A percentile compares a stretch with the other conserved stretches of the same genome.
phyloP scores from a whole-genome alignment of 192 early-diverging fungal genomes.

The Allomyces macrogynus region DNA sequence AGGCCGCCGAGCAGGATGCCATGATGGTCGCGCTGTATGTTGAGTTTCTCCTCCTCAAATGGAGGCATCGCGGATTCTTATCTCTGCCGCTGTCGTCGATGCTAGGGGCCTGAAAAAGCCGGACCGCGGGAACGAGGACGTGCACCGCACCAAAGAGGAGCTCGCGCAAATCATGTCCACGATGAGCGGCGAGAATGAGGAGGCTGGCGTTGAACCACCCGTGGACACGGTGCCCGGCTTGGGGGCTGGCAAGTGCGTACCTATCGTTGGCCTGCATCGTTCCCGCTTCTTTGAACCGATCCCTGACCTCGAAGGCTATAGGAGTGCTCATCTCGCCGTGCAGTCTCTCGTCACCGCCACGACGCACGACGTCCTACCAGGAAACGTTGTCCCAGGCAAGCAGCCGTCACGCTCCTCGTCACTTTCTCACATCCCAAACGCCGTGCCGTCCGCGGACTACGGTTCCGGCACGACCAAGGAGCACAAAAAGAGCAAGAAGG shows the following conservation, averaged over 20 bases:
- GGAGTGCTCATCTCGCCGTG: neutral
- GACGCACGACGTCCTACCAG: too few relatives aligned
- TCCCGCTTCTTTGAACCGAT: neutral
- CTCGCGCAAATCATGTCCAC: neutral
- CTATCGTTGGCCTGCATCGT: neutral
- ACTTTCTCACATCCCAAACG: neutral
- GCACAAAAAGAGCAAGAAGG: neutral
- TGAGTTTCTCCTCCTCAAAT: neutral
- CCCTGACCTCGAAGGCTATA: too few relatives aligned
- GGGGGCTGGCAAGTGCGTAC: neutral
- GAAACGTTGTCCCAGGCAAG: neutral
- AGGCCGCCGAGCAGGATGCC: constrained; percentile 35
- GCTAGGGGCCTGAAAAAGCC: neutral
- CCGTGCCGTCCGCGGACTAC: neutral
- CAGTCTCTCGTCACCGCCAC: neutral
- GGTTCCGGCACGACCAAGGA: neutral
- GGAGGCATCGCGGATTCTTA: neutral
- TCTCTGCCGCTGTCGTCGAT: neutral
- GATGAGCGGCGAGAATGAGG: neutral
- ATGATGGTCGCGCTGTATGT: constrained; percentile 35
- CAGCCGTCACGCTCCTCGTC: neutral
- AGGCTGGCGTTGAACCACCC: neutral
- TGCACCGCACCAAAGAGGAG: neutral
- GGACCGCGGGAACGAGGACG: neutral
- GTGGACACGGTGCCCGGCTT: neutral